Percentiles rank a stretch among this genome's conserved stretches.
Evolutionary conservation across 768 basidiomycete genomes (phyloP).

Genomic region (Auriscalpium orientale): DNA sequence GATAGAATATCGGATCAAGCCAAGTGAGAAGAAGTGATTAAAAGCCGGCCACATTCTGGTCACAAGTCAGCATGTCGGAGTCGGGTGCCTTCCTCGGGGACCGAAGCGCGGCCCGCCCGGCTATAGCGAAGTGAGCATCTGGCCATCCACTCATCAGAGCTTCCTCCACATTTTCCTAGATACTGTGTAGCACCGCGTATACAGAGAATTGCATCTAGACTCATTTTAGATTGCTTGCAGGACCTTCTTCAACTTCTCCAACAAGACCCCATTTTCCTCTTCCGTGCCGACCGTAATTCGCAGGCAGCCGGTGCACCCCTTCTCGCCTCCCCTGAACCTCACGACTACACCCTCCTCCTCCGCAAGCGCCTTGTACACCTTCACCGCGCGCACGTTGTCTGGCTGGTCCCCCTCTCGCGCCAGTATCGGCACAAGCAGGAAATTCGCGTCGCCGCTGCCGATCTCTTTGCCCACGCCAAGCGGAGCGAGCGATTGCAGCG

Average conservation of each 20-base stretch:
- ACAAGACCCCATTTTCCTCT: conserved; percentile 61
- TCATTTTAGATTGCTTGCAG: conserved; percentile 26
- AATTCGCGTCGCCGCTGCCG: conserved; percentile 87
- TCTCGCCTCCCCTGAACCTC: conserved; percentile 78
- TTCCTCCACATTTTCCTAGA: too few species aligned
- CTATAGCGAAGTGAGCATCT: too few species aligned
- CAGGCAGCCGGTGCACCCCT: conserved; percentile 81
- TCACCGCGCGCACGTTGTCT: conserved; percentile 53
- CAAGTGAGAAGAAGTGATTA: too few species aligned
- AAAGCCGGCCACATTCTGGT: too few species aligned
- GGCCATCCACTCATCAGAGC: too few species aligned
- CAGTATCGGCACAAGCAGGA: conserved; percentile 74
- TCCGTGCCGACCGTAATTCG: conserved; percentile 84
- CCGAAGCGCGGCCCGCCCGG: too few species aligned
- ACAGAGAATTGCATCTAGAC: too few species aligned
- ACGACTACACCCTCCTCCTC: conserved; percentile 86
- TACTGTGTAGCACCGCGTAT: too few species aligned
- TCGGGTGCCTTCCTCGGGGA: too few species aligned
- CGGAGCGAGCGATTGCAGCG: conserved; percentile 38
- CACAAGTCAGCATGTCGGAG: too few species aligned
- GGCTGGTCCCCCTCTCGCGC: conserved; percentile 34
- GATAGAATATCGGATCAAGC: too few species aligned
- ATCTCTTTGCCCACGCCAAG: conserved; percentile 61
- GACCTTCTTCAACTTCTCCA: conserved; percentile 47
- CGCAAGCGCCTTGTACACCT: conserved; percentile 75